Base-by-base conservation (phyloP, 805 yeast genomes). In the Lipomyces sp. region DNA sequence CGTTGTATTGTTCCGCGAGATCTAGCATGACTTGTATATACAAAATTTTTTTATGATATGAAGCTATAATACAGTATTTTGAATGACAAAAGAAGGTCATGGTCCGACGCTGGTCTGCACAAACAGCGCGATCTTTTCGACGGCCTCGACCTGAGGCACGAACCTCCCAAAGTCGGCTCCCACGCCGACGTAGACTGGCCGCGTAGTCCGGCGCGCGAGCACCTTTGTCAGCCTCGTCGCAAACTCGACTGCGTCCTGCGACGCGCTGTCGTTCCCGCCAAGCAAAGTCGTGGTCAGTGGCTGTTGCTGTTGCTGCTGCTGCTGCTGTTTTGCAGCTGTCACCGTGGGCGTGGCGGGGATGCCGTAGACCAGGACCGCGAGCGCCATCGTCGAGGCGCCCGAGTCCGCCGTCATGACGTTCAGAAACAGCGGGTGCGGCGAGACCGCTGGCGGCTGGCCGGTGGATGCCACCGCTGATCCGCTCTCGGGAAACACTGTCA, bases 1-100 rank as follows among this genome's bases (percentile, higher is more conserved):
- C 37, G 71, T 70, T 7, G 52, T 72, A 24, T 62, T 72, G 14
- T 71, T 72, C 56, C 51, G 70, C 18, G 73, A 71, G 38, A 70
- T 68, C 47, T 71, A 58, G 45, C n/a, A n/a, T n/a, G n/a, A n/a
- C n/a, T 14, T 23, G 38, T 21, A 24, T 43, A 22, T 24, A 26
- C 23, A 31, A 21, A 16, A 21, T 24, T 29, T 11, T 29, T 11
- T 21, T 33, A 4, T 33, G 18, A 24, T 21, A 21, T n/a, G 14
- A 8, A 22, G 16, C 26, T 24, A 16, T 22, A n/a, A 5, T 24
- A n/a, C 16, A 33, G 23, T 16, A 18, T 31, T 47, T 16, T 22
- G 21, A 23, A 40, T 26, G 14, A 11, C 34, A 31, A 21, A 19
- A 16, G 16, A 40, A 23, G 16, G 22, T 1, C 13, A 5, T n/a